phyloP scores from a whole-genome alignment of 768 basidiomycete species.

The Tricholoma furcatifolium region DNA sequence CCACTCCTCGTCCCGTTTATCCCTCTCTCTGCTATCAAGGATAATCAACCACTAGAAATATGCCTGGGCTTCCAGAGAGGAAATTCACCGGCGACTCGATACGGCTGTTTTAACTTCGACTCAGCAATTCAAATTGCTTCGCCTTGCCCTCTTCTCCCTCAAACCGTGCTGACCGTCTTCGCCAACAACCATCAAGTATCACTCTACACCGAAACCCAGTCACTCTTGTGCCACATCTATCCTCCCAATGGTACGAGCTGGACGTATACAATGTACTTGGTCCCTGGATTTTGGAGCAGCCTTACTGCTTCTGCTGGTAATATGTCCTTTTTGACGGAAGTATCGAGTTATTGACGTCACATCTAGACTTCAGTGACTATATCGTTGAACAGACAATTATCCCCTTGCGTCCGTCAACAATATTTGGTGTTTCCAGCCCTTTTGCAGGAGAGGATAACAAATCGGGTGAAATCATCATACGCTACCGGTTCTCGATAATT shows the following conservation, averaged over 20 bases:
- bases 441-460: not conserved
- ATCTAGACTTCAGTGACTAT: slow-evolving; percentile 49
- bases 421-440: not conserved
- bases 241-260: slow-evolving; percentile 24
- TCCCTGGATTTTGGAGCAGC: slow-evolving; percentile 50
- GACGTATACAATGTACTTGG: slow-evolving; percentile 46
- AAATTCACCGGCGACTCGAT: not conserved
- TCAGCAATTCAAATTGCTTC: slow-evolving; percentile 52
- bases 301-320: slow-evolving; percentile 44
- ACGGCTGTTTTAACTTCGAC: slow-evolving; percentile 33
- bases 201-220: slow-evolving; percentile 43
- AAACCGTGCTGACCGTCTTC: slow-evolving; percentile 46
- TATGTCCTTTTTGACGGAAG: slow-evolving; percentile 10
- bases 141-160: slow-evolving; percentile 37
- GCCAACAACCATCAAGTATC: slow-evolving; percentile 32
- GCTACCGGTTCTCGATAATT: slow-evolving; percentile 3
- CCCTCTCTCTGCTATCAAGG: not conserved
- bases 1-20: slow-evolving; percentile 3
- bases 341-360: not conserved
- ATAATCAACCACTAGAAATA: slow-evolving; percentile 5
- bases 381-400: slow-evolving; percentile 50
- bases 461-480: not conserved
- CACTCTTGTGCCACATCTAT: slow-evolving; percentile 25
- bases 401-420: slow-evolving; percentile 3
- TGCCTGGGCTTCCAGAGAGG: not conserved